Conservation (phyloP, 1,284 basidiomycete species). For the Marasmius oreades region DNA sequence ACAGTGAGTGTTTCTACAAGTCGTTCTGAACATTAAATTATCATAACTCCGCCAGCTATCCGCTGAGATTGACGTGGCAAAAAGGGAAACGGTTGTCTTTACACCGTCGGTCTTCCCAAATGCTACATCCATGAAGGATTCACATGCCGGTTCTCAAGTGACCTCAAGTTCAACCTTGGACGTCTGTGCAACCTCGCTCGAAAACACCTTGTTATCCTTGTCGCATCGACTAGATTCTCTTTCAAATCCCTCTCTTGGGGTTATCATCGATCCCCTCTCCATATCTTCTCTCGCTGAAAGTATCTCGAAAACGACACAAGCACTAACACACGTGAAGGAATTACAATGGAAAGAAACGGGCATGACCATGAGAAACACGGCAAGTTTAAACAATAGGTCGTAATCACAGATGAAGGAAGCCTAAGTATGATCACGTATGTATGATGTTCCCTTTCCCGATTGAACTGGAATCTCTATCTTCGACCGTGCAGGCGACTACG, state of each 20-base stretch:
- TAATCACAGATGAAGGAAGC: too few relatives aligned
- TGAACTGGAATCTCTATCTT: slow-evolving; percentile 12
- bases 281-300: slow-evolving; percentile 67
- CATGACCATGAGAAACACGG: background rate
- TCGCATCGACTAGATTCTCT: slow-evolving; percentile 48
- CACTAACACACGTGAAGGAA: slow-evolving; percentile 56
- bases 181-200: slow-evolving; percentile 44
- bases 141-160: background rate
- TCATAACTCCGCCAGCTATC: background rate
- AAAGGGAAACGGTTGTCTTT: too few relatives aligned
- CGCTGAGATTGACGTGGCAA: background rate
- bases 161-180: slow-evolving; percentile 27
- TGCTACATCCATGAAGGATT: background rate
- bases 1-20: background rate
- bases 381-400: background rate
- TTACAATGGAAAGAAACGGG: slow-evolving; percentile 40
- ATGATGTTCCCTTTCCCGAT: too few relatives aligned
- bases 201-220: slow-evolving; percentile 49
- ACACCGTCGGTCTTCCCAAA: background rate
- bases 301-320: slow-evolving; percentile 61
- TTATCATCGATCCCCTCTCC: slow-evolving; percentile 39
- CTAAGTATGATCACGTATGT: too few relatives aligned
- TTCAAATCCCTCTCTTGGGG: slow-evolving; percentile 28
- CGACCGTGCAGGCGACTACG: background rate
- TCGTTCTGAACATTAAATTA: too few relatives aligned